Percentiles rank a stretch among this genome's conserved stretches.
These are phyloP conservation scores for Monosporascus sp. DNA, from an alignment of 2,329 filamentous ascomycete species.

Conservation along the genomic window DNA sequence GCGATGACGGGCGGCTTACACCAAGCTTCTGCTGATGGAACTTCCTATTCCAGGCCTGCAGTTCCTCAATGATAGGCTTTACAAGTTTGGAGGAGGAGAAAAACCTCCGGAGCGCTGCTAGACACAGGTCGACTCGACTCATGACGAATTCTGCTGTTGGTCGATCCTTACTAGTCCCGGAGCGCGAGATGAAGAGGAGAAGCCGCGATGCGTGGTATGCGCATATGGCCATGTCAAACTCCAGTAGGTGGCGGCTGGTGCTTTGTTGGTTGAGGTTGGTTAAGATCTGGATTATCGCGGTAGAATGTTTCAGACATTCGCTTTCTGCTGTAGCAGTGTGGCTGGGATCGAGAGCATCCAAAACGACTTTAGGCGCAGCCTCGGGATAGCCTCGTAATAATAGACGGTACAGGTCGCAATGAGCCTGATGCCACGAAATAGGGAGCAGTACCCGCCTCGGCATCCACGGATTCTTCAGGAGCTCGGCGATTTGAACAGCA, in stretches of 20 bases:
- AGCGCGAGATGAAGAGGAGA: conserved; percentile 18
- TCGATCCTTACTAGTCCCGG: conserved; percentile 4
- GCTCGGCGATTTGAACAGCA: conserved; percentile 2
- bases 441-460: conserved; percentile 1
- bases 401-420: conserved; percentile 9
- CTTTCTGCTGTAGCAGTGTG: background rate
- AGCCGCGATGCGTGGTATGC: conserved; percentile 15
- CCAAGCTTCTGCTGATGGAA: conserved; percentile 7
- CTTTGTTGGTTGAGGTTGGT: conserved; percentile 14
- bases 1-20: too few relatives aligned
- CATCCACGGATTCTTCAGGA: background rate
- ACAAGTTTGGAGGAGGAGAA: conserved; percentile 19
- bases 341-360: background rate
- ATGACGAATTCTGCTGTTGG: conserved; percentile 18
- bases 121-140: conserved; percentile 21
- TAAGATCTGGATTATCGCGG: conserved; percentile 7
- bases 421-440: conserved; percentile 6
- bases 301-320: conserved; percentile 3
- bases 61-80: conserved; percentile 21
- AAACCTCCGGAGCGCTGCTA: conserved; percentile 17
- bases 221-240: conserved; percentile 18
- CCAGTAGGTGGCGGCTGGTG: conserved; percentile 7
- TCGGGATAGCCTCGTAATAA: conserved; percentile 8
- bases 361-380: conserved; percentile 2
- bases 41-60: conserved; percentile 13